Evolutionary conservation across 2,329 filamentous ascomycete species (phyloP).

Genomic region (Paraphaeosphaeria sporulosa): DNA sequence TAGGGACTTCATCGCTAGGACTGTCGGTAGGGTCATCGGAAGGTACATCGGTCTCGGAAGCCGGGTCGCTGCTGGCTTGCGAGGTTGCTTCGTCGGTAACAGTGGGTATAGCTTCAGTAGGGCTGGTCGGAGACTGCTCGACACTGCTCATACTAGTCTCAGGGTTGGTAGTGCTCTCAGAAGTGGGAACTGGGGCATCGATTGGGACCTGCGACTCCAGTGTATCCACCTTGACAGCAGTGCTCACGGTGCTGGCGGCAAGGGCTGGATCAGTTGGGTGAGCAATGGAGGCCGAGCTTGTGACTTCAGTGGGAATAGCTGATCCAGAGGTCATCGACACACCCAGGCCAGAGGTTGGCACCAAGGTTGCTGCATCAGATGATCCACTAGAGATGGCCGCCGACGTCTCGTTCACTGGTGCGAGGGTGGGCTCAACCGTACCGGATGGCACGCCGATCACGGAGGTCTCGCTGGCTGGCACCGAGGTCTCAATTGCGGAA

Average conservation of each 20-base stretch:
- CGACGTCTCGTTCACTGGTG: background rate
- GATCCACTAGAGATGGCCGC: background rate
- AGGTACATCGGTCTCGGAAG: conserved; percentile 7
- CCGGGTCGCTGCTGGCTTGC: background rate
- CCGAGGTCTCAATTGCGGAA: background rate
- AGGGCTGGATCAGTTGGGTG: conserved; percentile 7
- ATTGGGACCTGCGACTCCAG: conserved; percentile 11
- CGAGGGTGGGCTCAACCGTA: background rate
- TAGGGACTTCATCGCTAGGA: background rate
- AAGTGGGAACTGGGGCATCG: conserved; percentile 6
- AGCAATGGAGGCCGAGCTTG: conserved; percentile 1
- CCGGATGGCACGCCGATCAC: background rate
- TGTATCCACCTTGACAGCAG: conserved; percentile 4
- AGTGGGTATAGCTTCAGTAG: conserved; percentile 4
- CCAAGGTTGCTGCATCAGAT: background rate
- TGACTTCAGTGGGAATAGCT: conserved; percentile 1
- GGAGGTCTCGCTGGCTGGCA: conserved; percentile 2
- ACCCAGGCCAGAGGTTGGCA: conserved; percentile 4
- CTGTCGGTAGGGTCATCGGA: conserved; percentile 2
- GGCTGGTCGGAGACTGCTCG: conserved; percentile 8
- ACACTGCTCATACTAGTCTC: conserved; percentile 1
- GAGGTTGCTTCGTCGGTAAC: conserved; percentile 6
- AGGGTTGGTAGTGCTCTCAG: conserved; percentile 8
- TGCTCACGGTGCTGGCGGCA: background rate
- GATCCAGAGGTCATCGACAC: conserved; percentile 11